phyloP scores from a whole-genome alignment of 2,329 filamentous ascomycete species.

The Trichophyton benhamiae region DNA sequence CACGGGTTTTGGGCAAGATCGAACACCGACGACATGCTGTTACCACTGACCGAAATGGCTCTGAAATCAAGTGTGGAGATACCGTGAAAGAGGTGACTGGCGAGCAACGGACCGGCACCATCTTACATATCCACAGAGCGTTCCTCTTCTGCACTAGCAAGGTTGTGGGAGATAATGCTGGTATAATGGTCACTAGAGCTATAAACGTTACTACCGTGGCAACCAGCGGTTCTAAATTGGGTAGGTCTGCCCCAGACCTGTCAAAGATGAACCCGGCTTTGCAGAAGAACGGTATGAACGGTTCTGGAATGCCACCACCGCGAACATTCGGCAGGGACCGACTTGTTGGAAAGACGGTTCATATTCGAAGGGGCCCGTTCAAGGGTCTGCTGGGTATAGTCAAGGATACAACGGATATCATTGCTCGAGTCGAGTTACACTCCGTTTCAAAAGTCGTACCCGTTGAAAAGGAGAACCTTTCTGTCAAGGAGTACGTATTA shows the following conservation, averaged over 20 bases:
- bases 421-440: conserved; percentile 83
- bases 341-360: conserved; percentile 81
- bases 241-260: conserved; percentile 55
- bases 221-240: conserved; percentile 78
- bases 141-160: conserved; percentile 83
- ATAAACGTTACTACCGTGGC: conserved; percentile 79
- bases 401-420: conserved; percentile 78
- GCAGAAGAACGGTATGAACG: conserved; percentile 52
- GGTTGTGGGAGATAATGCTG: conserved; percentile 69
- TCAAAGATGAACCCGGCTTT: conserved; percentile 86
- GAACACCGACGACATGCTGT: conserved; percentile 72
- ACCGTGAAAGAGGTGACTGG: conserved; percentile 83
- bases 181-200: conserved; percentile 78
- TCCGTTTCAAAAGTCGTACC: conserved; percentile 87
- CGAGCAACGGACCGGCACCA: conserved; percentile 73
- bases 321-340: conserved; percentile 65
- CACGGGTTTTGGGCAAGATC: conserved; percentile 81
- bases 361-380: conserved; percentile 72
- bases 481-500: conserved; percentile 61
- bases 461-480: conserved; percentile 67
- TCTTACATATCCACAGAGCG: conserved; percentile 88
- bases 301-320: conserved; percentile 54
- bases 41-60: conserved; percentile 82
- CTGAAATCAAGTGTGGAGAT: conserved; percentile 83
- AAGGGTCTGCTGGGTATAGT: conserved; percentile 92